Evolutionary conservation across 2,329 filamentous ascomycete species (phyloP), one percentile per base, ranked within the genome.

Genomic region (Pseudopyrenochaeta lycopersici): DNA sequence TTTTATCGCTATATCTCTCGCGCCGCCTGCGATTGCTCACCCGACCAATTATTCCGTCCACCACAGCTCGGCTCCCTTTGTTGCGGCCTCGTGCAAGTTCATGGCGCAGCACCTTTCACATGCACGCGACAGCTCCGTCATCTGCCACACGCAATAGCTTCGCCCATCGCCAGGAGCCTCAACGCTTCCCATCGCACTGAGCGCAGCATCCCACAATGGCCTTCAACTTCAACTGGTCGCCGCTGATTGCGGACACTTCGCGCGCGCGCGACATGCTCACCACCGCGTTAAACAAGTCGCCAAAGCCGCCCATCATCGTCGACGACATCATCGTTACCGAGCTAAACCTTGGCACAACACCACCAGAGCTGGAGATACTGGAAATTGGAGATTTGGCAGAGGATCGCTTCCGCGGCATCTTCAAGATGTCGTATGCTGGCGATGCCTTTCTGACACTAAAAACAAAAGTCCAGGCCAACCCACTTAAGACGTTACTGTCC

Each of bases 201-300:
- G 44, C 33, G 43, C 47, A 36, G 44, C 17, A 46, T 36, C 31
- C 49, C 53, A 62, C 53, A 79, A 99, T 99, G 95, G 95, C 95
- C 67, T 99, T 99, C 90, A 98, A 98, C 84, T 99, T 99, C 90
- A 98, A 98, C 91, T 99, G 95, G 95, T 97, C 92, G 85, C 95
- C 95, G 74, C 85, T 99, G 64, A 95, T 96, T 80, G 94, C 94
- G 73, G 95, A 98, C 81, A 94, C 91, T 71, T 87, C 90, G 75
- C 90, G 92, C 67, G 94, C 95, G 46, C 90, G 93, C 76, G 93
- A 98, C 76, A 90, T 98, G 77, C 85, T 99, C 68, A 99, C 95
- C 21, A 89, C 91, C 52, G 95, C 95, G 31, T 84, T 99, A 71
- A 99, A 99, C 84, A 98, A 98, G 80, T 95, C 91, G 49, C 93